Evolutionary conservation across 164 flowering plant species (phyloP), one percentile per base, ranked within the genome.

Genomic region (Macadamia tetraphylla): DNA sequence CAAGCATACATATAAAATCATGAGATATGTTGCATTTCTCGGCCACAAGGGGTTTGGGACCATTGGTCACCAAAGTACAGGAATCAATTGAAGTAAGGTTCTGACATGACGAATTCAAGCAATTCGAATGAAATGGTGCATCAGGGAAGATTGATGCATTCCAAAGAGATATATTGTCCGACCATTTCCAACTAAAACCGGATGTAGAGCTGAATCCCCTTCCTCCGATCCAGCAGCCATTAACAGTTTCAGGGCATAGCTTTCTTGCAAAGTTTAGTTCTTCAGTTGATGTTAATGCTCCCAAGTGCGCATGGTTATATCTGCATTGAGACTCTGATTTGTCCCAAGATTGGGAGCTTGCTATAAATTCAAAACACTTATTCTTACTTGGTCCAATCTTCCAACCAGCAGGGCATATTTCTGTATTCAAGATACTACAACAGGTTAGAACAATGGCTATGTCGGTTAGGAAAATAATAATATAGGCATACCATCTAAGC

Each of bases 181-280:
- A 86, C 98, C 98, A 90, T 68, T 75, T 86, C 98, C 98, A 93
- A 73, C 67, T 74, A 32, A 77, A 65, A 60, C 80, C 83, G 66
- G 6, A 11, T 18, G 80, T 69, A 48, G 79, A 76, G 58, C 78
- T 81, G 67, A 68, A 43, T 15, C 68, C 66, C 68, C 81, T 79
- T 42, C 92, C 97, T 40, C 98, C 98, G 79, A 88, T 80, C 98
- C 97, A 93, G 71, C 95, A 93, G 55, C 92, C 84, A 67, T 62
- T 71, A 9, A 6, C 61, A 12, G n/a, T 65, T 43, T 71, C 74
- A 58, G 67, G 31, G 71, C 97, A 93, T 29, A 89, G 60, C n/a
- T 81, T 74, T 69, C 77, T 85, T 67, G 79, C 82, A 75, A 81
- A 78, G 62, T 11, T 69, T 58, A 88, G 71, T 58, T 93, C 98